These are phyloP conservation scores for Tillandsia leiboldiana DNA, from an alignment of 176 grass and related monocot genomes.

Conservation along the genomic window DNA sequence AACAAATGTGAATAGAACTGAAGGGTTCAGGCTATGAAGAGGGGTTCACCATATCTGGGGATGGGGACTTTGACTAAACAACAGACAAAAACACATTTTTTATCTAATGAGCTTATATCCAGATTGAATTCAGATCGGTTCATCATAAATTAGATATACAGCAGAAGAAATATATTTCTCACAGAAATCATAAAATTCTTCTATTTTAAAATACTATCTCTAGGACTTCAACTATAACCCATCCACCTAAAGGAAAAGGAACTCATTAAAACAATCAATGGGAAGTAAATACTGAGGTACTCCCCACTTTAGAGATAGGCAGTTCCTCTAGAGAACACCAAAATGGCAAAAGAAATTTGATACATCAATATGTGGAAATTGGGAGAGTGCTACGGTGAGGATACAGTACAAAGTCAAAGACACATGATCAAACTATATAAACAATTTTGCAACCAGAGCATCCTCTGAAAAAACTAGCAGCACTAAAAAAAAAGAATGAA, in stretches of 20 bases:
- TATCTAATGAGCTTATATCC: no score
- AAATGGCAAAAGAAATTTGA: background rate
- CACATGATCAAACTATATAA: background rate
- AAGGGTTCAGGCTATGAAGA: no score
- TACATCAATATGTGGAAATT: background rate
- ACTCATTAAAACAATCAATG: background rate
- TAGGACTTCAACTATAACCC: background rate
- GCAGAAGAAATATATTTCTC: no score
- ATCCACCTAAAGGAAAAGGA: background rate
- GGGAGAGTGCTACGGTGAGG: background rate
- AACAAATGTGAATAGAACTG: no score
- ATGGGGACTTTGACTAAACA: no score
- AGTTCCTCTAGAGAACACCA: background rate
- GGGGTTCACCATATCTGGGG: no score
- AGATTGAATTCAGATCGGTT: no score
- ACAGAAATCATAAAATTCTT: background rate
- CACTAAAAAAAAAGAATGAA: background rate
- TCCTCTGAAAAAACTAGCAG: background rate
- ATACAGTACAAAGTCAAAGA: background rate
- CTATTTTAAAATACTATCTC: background rate
- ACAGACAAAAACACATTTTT: no score
- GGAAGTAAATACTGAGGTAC: background rate
- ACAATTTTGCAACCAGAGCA: background rate
- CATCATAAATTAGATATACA: no score
- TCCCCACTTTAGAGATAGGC: background rate